Conservation (phyloP, 1,284 basidiomycete species). For the Fomitopsis pinicola region DNA sequence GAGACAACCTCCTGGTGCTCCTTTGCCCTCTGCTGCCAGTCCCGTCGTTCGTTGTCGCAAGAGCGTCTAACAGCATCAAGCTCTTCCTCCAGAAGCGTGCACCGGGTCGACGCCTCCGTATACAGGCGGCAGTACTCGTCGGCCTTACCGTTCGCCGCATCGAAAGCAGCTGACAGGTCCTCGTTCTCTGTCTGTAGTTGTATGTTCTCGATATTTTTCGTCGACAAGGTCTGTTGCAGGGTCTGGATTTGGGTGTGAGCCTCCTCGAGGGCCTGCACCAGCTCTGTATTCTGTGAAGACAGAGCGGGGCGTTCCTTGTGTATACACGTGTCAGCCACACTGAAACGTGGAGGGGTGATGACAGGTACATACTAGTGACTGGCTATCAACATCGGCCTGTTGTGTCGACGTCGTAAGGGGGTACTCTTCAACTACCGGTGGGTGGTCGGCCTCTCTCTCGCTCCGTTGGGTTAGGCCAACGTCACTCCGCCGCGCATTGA, state of each 20-base stretch:
- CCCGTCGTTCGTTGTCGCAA: neutral
- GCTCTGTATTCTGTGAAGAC: slow-evolving; percentile 6
- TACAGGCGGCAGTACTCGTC: neutral
- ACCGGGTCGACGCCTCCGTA: neutral
- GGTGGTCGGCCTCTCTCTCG: neutral
- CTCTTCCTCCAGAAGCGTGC: neutral
- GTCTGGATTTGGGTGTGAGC: neutral
- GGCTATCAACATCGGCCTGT: slow-evolving; percentile 20
- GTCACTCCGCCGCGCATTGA: neutral
- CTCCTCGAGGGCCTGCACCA: slow-evolving; percentile 4
- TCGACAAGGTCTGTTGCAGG: slow-evolving; percentile 12
- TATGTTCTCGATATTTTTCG: slow-evolving; percentile 10
- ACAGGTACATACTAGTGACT: slow-evolving; percentile 15
- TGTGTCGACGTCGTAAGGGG: slow-evolving; percentile 20
- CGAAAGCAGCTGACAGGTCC: neutral
- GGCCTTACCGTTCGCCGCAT: slow-evolving; percentile 1
- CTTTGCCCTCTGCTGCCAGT: neutral
- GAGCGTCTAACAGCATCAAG: neutral
- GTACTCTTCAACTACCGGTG: slow-evolving; percentile 3
- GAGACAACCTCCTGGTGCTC: slow-evolving; percentile 2
- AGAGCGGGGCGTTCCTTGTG: slow-evolving; percentile 4
- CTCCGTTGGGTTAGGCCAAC: neutral
- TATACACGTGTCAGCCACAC: neutral
- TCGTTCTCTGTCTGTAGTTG: slow-evolving; percentile 2
- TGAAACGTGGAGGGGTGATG: neutral